Percentiles rank a stretch among this genome's conserved stretches.
These are phyloP conservation scores for Boeremia exigua DNA, from an alignment of 2,329 filamentous ascomycete genomes.

Conservation along the genomic window DNA sequence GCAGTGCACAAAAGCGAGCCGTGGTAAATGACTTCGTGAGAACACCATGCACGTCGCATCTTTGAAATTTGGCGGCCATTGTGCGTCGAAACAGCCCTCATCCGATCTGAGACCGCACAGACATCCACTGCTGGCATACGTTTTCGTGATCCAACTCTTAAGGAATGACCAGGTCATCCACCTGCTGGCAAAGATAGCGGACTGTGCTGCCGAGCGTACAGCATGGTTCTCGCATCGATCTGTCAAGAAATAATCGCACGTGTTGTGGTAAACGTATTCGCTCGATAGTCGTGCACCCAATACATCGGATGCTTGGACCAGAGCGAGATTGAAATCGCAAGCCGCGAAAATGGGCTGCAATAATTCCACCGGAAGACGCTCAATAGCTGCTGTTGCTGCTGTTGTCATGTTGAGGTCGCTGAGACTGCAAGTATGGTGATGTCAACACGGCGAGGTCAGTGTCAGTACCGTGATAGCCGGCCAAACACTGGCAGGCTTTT, in stretches of 20 bases:
- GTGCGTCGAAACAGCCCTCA: conserved; percentile 35
- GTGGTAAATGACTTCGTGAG: conserved; percentile 35
- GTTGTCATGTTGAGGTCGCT: conserved; percentile 16
- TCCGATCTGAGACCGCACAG: conserved; percentile 32
- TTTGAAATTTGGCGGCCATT: conserved; percentile 41
- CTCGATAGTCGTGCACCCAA: conserved; percentile 45
- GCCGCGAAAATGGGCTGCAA: conserved; percentile 61
- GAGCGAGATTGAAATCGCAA: conserved; percentile 52
- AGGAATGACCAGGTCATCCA: conserved; percentile 47
- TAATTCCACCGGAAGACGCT: conserved; percentile 57
- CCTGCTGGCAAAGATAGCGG: conserved; percentile 33
- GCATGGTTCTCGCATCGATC: conserved; percentile 14
- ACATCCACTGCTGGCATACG: conserved; percentile 32
- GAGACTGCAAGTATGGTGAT: conserved; percentile 1
- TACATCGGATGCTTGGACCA: conserved; percentile 47
- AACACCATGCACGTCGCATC: conserved; percentile 39
- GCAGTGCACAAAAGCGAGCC: conserved; percentile 35
- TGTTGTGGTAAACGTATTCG: conserved; percentile 29
- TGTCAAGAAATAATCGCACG: conserved; percentile 35
- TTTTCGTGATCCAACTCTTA: conserved; percentile 28
- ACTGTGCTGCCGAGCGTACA: conserved; percentile 28
- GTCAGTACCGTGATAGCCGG: conserved; percentile 8
- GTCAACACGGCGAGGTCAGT: background rate
- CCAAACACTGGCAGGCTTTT: too few species aligned
- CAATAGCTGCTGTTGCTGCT: conserved; percentile 43